Evolutionary conservation across 257 asterid genomes (phyloP), one percentile per base, ranked within the genome.

Genomic region (Primulina tabacum): DNA sequence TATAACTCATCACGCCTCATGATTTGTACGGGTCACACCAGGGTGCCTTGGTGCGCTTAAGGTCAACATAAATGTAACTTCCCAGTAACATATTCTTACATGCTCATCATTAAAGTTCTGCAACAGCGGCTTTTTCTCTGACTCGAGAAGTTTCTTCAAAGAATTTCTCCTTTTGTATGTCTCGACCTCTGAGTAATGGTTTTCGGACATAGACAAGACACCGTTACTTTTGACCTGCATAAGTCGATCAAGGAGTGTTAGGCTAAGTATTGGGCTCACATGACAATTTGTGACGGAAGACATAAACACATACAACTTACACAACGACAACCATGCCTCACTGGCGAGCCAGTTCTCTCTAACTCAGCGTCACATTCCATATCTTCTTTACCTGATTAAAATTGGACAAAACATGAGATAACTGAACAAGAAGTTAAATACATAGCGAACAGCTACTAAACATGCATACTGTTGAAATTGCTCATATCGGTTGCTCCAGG

Each of bases 261-360:
- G 70, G 83, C 72, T 80, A 85, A 80, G 86, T 62, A 81, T 56
- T 71, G 73, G 79, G 76, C 80, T 43, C 71, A 75, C 80, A 76
- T 74, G 68, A 73, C 72, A 78, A 80, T 47, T 67, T 78, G 77
- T 76, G 62, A 65, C 82, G 68, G 81, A 71, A 85, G 79, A 83
- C 84, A 84, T 72, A 89, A 86, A 84, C 90, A 92, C 96, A 89
- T 93, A 90, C 96, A 94, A 94, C 98, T 94, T 94, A 94, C 99
- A 94, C 88, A 87, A 88, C 88, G 89, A 84, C 91, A 95, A 86
- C 93, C 96, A 83, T 84, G 80, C 73, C 76, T 69, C 38, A 56
- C 88, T 68, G 85, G 83, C 55, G 85, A 80, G 77, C 81, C 71
- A 68, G 64, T 81, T 70, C 81, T 68, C 62, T 84, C 84, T 33